These are phyloP conservation scores for Pichia insulana DNA, from an alignment of 805 yeast genomes.

Conservation along the genomic window DNA sequence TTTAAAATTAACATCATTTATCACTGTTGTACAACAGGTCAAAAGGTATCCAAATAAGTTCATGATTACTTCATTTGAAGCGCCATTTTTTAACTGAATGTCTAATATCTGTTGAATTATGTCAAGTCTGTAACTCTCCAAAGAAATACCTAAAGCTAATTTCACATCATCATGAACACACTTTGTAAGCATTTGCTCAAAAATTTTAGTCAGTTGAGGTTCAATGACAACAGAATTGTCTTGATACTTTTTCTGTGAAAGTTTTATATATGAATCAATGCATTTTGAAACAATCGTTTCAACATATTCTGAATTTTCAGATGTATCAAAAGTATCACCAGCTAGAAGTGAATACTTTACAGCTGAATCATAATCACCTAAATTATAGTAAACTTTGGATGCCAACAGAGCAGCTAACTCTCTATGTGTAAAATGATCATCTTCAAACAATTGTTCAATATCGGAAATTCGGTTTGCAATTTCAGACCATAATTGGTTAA, in stretches of 20 bases:
- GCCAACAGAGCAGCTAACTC: slow-evolving; percentile 84
- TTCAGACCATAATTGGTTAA: slow-evolving; percentile 95
- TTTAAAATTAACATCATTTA: slow-evolving; percentile 59
- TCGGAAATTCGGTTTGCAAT: slow-evolving; percentile 83
- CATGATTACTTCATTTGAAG: slow-evolving; percentile 45
- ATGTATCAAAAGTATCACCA: slow-evolving; percentile 67
- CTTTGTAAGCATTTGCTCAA: slow-evolving; percentile 78
- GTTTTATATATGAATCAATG: slow-evolving; percentile 68
- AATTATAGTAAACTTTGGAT: slow-evolving; percentile 81
- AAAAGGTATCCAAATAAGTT: slow-evolving; percentile 64
- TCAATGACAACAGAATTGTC: slow-evolving; percentile 37
- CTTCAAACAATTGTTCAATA: slow-evolving; percentile 88
- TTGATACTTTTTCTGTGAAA: slow-evolving; percentile 43
- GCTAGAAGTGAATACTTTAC: slow-evolving; percentile 85
- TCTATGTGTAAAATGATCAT: slow-evolving; percentile 58
- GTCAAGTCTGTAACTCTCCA: slow-evolving; percentile 84
- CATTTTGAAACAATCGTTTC: slow-evolving; percentile 93
- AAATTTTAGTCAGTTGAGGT: slow-evolving; percentile 54
- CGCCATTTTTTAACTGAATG: slow-evolving; percentile 22
- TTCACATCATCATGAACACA: slow-evolving; percentile 65
- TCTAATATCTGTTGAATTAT: slow-evolving; percentile 53
- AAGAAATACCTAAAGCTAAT: slow-evolving; percentile 81
- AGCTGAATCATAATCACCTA: slow-evolving; percentile 88
- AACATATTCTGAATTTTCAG: slow-evolving; percentile 73
- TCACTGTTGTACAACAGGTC: slow-evolving; percentile 53